phyloP scores from a whole-genome alignment of 2,329 filamentous ascomycete species.

The Colletotrichum sp. region DNA sequence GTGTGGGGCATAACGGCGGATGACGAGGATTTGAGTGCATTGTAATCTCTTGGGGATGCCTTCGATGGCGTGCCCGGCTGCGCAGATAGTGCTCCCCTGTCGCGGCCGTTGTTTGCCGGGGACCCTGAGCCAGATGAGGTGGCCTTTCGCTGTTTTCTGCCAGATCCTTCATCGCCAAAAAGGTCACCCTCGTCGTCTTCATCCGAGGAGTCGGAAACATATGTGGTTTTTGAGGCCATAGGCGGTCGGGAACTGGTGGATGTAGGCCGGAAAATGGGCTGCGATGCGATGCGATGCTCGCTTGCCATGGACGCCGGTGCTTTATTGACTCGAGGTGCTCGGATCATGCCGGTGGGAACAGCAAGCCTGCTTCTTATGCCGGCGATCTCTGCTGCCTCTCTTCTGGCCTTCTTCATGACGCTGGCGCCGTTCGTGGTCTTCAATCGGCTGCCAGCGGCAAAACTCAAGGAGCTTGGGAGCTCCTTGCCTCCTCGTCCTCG shows the following conservation, averaged over 20 bases:
- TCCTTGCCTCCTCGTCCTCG: conserved; percentile 30
- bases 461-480: conserved; percentile 42
- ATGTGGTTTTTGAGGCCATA: conserved; percentile 31
- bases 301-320: conserved; percentile 61
- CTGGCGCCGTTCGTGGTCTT: conserved; percentile 57
- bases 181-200: background rate
- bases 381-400: conserved; percentile 61
- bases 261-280: conserved; percentile 37
- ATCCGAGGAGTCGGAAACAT: conserved; percentile 42
- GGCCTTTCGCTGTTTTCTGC: background rate
- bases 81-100: background rate
- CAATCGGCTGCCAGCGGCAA: conserved; percentile 54
- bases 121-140: background rate
- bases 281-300: conserved; percentile 52
- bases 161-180: conserved; percentile 5
- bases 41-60: background rate
- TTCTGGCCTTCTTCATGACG: conserved; percentile 60
- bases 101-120: background rate
- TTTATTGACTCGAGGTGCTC: conserved; percentile 25
- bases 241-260: conserved; percentile 7
- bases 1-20: background rate
- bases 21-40: background rate
- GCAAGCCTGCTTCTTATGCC: conserved; percentile 32
- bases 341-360: conserved; percentile 38
- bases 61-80: background rate